Conservation (phyloP, 805 yeast species). For the Komagataella pastoris region DNA sequence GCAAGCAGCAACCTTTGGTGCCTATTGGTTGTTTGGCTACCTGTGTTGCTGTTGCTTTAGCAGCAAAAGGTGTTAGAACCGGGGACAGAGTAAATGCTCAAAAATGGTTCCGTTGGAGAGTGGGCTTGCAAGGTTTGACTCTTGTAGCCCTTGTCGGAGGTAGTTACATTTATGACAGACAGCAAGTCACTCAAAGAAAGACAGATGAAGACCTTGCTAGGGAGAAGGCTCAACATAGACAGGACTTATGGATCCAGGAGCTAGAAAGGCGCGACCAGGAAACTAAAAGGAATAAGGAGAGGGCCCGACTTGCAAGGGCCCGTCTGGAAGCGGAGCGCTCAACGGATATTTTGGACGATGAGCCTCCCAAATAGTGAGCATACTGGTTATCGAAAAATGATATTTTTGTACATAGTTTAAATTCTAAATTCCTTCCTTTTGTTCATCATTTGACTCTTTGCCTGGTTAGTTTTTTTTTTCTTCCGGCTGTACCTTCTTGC, state of each 20-base stretch:
- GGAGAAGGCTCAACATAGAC: slow-evolving; percentile 78
- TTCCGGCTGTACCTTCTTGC: background rate
- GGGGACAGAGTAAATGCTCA: slow-evolving; percentile 74
- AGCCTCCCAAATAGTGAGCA: background rate
- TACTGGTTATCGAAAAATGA: too few relatives aligned
- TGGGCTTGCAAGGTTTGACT: slow-evolving; percentile 75
- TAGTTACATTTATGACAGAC: slow-evolving; percentile 51
- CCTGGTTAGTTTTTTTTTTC: background rate
- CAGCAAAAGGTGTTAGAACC: slow-evolving; percentile 58
- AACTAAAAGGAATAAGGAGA: slow-evolving; percentile 49
- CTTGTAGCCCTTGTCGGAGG: slow-evolving; percentile 74
- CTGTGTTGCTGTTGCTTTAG: slow-evolving; percentile 65
- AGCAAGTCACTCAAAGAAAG: slow-evolving; percentile 27
- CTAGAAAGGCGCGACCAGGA: slow-evolving; percentile 76
- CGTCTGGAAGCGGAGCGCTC: background rate
- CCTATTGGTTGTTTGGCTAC: slow-evolving; percentile 76
- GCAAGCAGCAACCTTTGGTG: slow-evolving; percentile 80
- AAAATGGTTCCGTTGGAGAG: slow-evolving; percentile 81
- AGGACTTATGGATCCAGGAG: slow-evolving; percentile 78
- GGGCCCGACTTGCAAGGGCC: slow-evolving; percentile 47
- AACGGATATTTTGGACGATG: background rate
- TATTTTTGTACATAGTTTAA: background rate
- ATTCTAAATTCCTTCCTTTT: too few relatives aligned
- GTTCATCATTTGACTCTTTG: background rate
- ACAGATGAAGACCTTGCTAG: slow-evolving; percentile 51